phyloP scores from a whole-genome alignment of 164 flowering plant genomes.

The Chimonanthus praecox region DNA sequence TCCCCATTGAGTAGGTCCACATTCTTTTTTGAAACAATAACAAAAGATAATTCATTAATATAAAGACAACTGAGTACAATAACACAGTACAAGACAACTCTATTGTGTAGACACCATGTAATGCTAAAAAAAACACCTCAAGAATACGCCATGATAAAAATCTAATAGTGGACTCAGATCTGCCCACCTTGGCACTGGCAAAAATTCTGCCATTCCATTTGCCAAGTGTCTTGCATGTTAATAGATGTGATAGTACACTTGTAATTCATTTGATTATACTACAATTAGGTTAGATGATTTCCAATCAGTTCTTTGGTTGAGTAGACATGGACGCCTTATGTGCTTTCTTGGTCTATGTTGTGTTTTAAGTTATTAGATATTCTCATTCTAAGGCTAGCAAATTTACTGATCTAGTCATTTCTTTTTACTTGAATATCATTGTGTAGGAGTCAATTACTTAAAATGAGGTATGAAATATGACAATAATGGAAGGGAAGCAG shows the following conservation, averaged over 20 bases:
- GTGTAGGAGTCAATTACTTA: neutral
- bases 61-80: no score
- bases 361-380: neutral
- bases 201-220: neutral
- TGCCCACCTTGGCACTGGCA: neutral
- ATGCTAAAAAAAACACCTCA: no score
- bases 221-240: no score
- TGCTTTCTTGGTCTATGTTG: neutral
- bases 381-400: neutral
- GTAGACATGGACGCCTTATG: neutral
- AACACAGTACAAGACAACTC: no score
- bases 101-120: no score
- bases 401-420: neutral
- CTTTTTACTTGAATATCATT: conserved; percentile 4
- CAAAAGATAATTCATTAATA: no score
- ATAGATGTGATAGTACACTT: neutral
- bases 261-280: no score
- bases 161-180: neutral
- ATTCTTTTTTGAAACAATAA: no score
- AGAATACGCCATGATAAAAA: no score
- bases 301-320: neutral
- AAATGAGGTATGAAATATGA: conserved; percentile 9
- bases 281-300: neutral
- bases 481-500: conserved; percentile 25
- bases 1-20: no score